These are phyloP conservation scores for Phytomonas serpens DNA, from an alignment of 208 protist genomes.

Conservation along the genomic window DNA sequence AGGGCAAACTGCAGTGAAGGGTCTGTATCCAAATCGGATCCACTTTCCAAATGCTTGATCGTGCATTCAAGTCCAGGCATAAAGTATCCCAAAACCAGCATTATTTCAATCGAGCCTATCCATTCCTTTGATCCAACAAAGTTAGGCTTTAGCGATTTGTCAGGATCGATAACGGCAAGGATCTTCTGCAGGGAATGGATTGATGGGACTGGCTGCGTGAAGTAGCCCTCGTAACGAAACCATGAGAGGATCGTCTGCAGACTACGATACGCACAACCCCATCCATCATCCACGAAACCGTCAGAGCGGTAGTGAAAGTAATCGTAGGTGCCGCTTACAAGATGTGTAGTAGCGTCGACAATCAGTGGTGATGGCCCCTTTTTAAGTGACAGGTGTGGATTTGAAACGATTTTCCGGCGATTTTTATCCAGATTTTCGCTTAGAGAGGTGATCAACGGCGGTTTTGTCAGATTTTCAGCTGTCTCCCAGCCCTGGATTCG, in stretches of 20 bases:
- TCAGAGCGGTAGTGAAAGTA: slow-evolving; percentile 96
- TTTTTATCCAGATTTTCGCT: background rate
- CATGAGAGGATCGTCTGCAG: slow-evolving; percentile 84
- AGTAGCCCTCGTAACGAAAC: slow-evolving; percentile 59
- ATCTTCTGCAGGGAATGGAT: slow-evolving; percentile 81
- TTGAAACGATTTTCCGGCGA: slow-evolving; percentile 38
- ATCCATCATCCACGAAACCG: slow-evolving; percentile 90
- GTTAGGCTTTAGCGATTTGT: slow-evolving; percentile 59
- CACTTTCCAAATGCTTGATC: slow-evolving; percentile 80
- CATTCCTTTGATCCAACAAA: slow-evolving; percentile 92
- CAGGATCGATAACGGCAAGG: slow-evolving; percentile 61
- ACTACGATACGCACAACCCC: slow-evolving; percentile 94
- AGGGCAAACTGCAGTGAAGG: slow-evolving; percentile 54
- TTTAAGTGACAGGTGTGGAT: slow-evolving; percentile 33
- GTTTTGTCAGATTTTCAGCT: slow-evolving; percentile 8
- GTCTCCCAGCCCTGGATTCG: slow-evolving; percentile 25
- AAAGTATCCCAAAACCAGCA: slow-evolving; percentile 81
- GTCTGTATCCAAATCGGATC: slow-evolving; percentile 72
- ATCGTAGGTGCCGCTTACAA: slow-evolving; percentile 81
- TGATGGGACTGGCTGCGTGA: slow-evolving; percentile 39
- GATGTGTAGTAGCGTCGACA: slow-evolving; percentile 23
- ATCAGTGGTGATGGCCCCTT: slow-evolving; percentile 16
- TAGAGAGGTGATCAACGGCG: background rate
- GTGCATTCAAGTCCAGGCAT: slow-evolving; percentile 71
- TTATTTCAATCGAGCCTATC: slow-evolving; percentile 93